phyloP scores from a whole-genome alignment of 2,329 filamentous ascomycete genomes.

The Diplodia sapinea region DNA sequence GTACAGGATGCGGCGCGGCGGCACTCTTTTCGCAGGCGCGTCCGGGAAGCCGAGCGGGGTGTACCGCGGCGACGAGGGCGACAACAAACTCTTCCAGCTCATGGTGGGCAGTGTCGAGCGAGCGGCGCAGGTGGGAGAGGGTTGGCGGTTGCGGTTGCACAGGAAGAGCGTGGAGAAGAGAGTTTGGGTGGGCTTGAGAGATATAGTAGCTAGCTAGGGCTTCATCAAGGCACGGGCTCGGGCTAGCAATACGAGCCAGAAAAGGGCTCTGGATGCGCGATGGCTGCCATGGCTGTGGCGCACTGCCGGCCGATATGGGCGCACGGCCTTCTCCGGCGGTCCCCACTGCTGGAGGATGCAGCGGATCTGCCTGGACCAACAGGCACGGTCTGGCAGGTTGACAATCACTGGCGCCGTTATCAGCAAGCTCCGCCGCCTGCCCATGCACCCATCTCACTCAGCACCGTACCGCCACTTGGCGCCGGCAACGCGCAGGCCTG shows the following conservation, averaged over 20 bases:
- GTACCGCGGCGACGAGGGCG: conserved; percentile 24
- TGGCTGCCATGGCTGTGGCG: conserved; percentile 5
- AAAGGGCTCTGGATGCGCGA: conserved; percentile 3
- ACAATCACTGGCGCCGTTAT: neutral
- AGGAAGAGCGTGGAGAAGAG: neutral
- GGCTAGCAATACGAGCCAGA: neutral
- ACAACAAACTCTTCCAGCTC: conserved; percentile 20
- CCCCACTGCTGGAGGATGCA: neutral
- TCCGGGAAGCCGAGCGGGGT: conserved; percentile 22
- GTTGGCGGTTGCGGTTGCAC: conserved; percentile 28
- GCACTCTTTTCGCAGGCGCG: neutral
- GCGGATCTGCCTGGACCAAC: conserved; percentile 3
- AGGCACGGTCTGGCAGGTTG: neutral
- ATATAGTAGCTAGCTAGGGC: neutral
- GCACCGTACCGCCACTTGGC: neutral
- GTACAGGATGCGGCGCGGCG: conserved; percentile 21
- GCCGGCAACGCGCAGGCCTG: neutral
- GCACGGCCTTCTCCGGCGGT: conserved; percentile 10
- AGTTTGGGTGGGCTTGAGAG: neutral
- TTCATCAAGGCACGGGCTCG: neutral
- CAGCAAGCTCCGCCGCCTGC: neutral
- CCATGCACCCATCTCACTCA: neutral
- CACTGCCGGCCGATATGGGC: neutral
- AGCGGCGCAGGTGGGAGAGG: neutral
- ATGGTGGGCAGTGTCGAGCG: conserved; percentile 10